Base-by-base conservation (phyloP, 768 basidiomycete species). In the Lepiota venenata region DNA sequence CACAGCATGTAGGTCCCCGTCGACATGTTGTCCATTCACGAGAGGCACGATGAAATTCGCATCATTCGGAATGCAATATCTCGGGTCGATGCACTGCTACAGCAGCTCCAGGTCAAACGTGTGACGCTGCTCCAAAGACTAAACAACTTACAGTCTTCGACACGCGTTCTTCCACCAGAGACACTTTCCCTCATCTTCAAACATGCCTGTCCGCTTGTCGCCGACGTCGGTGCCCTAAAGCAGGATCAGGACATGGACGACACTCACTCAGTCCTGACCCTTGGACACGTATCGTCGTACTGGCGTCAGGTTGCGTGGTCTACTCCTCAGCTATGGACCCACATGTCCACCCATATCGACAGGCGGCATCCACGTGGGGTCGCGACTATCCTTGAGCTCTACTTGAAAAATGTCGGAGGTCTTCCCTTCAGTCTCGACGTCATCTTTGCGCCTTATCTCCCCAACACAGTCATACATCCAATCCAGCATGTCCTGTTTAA, bases 291-390 rank as follows among this genome's bases (percentile, higher is more conserved):
- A 15, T 51, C 41, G 8, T 42, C 29, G 6, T 29, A 32, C 27
- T 51, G 50, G 50, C 50, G 50, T 7, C 16, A 42, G 11, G 36
- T 51, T 16, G 41, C 29, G 6, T 18, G 42, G 20, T 42, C 50
- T 15, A 51, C 50, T 4, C 50, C 50, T 15, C 29, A 14, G 11
- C 40, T 51, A 12, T 51, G 50, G 50, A 42, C 50, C 10, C 43
- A 16, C 4, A 29, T 51, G 40, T 32, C 16, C 27, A 14, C 43
- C 32, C 32, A 32, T 12, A 11, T 51, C 29, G 4, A 8, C n/a
- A 16, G 25, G 12, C 1, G 14, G 14, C 11, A 35, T 29, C n/a
- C 10, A n/a, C n/a, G 20, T 3, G 15, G 9, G 14, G 20, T 16
- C 6, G 29, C 42, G 8, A 21, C 18, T 20, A 14, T 35, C 12